Evolutionary conservation across 139 green algal species (phyloP).

Genomic region (Coelastrella sp.): DNA sequence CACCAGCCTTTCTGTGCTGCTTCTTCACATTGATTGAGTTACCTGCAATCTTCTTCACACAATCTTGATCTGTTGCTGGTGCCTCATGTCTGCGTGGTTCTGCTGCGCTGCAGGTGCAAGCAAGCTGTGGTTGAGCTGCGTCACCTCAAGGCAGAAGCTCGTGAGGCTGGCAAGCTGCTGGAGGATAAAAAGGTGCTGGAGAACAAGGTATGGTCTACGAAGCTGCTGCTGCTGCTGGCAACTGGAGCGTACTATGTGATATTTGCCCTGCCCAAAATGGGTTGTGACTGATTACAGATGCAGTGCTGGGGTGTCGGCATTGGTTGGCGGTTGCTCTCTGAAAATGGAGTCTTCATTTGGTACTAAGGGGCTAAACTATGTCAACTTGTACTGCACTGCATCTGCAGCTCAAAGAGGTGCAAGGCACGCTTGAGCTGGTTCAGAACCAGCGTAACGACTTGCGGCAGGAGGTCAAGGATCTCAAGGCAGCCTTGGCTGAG

Average conservation of each 20-base stretch:
- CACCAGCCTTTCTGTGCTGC: neutral
- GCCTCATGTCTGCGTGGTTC: neutral
- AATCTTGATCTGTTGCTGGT: too few species aligned
- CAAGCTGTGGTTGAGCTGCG: conserved; percentile 61
- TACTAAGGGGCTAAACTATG: neutral
- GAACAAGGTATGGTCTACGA: conserved; percentile 43
- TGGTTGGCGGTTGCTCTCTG: too few species aligned
- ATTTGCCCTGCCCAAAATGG: too few species aligned
- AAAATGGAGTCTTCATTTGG: too few species aligned
- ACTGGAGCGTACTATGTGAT: too few species aligned
- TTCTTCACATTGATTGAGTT: too few species aligned
- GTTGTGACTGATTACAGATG: too few species aligned
- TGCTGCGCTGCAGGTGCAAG: conserved; percentile 49
- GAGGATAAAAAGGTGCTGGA: conserved; percentile 94
- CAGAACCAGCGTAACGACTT: conserved; percentile 90
- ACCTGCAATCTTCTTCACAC: too few species aligned
- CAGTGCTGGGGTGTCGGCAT: too few species aligned
- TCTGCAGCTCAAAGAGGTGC: conserved; percentile 73
- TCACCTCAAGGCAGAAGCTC: conserved; percentile 67
- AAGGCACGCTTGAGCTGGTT: conserved; percentile 82
- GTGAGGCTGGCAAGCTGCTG: conserved; percentile 87
- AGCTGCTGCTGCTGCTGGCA: neutral
- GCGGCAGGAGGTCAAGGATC: conserved; percentile 68
- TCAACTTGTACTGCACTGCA: neutral
- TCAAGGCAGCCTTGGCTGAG: conserved; percentile 38